These are phyloP conservation scores for Kregervanrija fluxuum DNA, from an alignment of 805 yeast species.

Conservation along the genomic window DNA sequence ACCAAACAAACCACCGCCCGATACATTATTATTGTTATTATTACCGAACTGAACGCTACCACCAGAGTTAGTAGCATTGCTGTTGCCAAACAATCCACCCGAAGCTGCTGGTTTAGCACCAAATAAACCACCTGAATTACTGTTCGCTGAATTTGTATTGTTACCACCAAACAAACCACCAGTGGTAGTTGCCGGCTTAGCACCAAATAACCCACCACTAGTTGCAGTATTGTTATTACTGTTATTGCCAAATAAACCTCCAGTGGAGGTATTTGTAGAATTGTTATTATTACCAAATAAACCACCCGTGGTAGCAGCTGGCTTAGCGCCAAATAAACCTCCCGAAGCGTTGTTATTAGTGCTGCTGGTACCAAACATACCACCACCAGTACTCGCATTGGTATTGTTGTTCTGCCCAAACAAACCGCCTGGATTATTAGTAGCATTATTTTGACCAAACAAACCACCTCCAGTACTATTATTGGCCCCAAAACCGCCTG, in stretches of 20 bases:
- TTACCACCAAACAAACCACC: slow-evolving; percentile 34
- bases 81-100: slow-evolving; percentile 30
- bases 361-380: slow-evolving; percentile 16
- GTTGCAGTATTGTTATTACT: slow-evolving; percentile 6
- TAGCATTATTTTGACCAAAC: slow-evolving; percentile 17
- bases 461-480: slow-evolving; percentile 10
- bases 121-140: slow-evolving; percentile 14
- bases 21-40: slow-evolving; percentile 19
- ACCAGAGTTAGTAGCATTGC: slow-evolving; percentile 16
- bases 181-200: slow-evolving; percentile 11
- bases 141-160: slow-evolving; percentile 6
- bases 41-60: slow-evolving; percentile 25
- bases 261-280: slow-evolving; percentile 7
- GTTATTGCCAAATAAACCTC: slow-evolving; percentile 13
- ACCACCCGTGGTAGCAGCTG: slow-evolving; percentile 17
- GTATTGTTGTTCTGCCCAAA: slow-evolving; percentile 7
- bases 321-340: slow-evolving; percentile 18
- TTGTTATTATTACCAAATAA: slow-evolving; percentile 19
- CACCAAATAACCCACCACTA: slow-evolving; percentile 30
- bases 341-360: slow-evolving; percentile 8
- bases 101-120: slow-evolving; percentile 13
- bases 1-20: slow-evolving; percentile 34
- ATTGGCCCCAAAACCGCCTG: slow-evolving; percentile 20
- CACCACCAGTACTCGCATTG: slow-evolving; percentile 12
- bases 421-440: slow-evolving; percentile 19